phyloP scores from a whole-genome alignment of 345 rosid species.

The Arabidopsis suecica region DNA sequence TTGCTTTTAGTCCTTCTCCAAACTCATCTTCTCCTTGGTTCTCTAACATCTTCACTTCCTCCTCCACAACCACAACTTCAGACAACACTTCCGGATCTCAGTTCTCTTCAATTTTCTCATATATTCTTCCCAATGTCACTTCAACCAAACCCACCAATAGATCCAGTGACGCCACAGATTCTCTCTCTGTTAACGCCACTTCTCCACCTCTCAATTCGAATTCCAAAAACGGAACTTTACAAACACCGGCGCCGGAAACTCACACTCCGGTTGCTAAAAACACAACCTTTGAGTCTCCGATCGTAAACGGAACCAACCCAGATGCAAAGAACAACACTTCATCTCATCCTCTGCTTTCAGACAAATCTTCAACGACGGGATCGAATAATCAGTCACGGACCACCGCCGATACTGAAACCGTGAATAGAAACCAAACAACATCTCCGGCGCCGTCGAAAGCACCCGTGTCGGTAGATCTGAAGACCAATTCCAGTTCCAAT shows the following conservation, averaged over 20 bases:
- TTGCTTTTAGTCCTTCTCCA: conserved; percentile 73
- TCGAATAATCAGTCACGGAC: conserved; percentile 24
- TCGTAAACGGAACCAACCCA: conserved; percentile 24
- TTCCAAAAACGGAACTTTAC: conserved; percentile 28
- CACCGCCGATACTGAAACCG: conserved; percentile 14
- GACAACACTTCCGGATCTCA: conserved; percentile 58
- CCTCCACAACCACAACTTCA: background rate
- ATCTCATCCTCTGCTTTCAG: conserved; percentile 29
- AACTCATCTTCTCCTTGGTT: conserved; percentile 73
- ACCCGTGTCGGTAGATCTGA: conserved; percentile 43
- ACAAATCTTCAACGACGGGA: conserved; percentile 18
- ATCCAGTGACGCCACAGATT: conserved; percentile 37
- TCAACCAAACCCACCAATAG: conserved; percentile 43
- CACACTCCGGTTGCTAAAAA: conserved; percentile 43
- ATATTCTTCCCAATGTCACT: conserved; percentile 56
- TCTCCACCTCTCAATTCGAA: conserved; percentile 33
- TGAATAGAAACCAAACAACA: conserved; percentile 24
- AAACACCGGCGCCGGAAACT: conserved; percentile 36
- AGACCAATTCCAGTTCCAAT: conserved; percentile 17
- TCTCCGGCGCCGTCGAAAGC: conserved; percentile 34
- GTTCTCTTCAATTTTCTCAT: conserved; percentile 55
- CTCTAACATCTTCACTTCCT: conserved; percentile 53
- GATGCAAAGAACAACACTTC: conserved; percentile 19
- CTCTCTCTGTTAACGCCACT: conserved; percentile 38
- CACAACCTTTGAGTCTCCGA: conserved; percentile 32